These are phyloP conservation scores for Picochlorum sp. DNA, from an alignment of 139 green algal species.

Conservation along the genomic window DNA sequence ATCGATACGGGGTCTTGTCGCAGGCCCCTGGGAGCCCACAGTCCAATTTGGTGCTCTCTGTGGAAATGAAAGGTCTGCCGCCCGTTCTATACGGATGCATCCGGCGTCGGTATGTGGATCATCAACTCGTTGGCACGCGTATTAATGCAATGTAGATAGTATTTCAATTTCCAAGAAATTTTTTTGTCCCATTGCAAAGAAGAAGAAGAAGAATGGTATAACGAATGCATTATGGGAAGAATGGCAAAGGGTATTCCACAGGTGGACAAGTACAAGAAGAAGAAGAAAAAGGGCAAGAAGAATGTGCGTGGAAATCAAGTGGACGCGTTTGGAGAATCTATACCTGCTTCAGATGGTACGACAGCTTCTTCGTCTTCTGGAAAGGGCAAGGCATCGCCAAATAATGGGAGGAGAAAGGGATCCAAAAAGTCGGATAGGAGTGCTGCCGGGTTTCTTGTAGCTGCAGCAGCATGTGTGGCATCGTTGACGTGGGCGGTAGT, in stretches of 20 bases:
- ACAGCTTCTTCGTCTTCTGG: neutral
- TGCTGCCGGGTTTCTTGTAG: slow-evolving; percentile 5
- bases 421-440: slow-evolving; percentile 6
- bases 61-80: too few species aligned
- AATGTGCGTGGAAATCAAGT: neutral
- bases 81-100: too few species aligned
- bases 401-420: neutral
- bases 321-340: neutral
- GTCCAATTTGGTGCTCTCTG: too few species aligned
- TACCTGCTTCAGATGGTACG: neutral
- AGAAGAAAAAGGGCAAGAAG: neutral
- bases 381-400: neutral
- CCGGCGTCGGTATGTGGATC: too few species aligned
- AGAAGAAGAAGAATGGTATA: too few species aligned
- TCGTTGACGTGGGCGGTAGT: neutral
- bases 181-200: too few species aligned
- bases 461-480: slow-evolving; percentile 5
- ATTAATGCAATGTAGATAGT: too few species aligned
- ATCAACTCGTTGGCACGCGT: too few species aligned
- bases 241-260: neutral
- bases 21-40: too few species aligned
- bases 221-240: neutral
- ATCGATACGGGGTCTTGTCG: too few species aligned
- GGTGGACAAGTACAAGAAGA: neutral
- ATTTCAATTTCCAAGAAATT: too few species aligned